These are phyloP conservation scores for Cotoneaster glaucophyllus DNA, from an alignment of 306 rosid species.

Conservation along the genomic window DNA sequence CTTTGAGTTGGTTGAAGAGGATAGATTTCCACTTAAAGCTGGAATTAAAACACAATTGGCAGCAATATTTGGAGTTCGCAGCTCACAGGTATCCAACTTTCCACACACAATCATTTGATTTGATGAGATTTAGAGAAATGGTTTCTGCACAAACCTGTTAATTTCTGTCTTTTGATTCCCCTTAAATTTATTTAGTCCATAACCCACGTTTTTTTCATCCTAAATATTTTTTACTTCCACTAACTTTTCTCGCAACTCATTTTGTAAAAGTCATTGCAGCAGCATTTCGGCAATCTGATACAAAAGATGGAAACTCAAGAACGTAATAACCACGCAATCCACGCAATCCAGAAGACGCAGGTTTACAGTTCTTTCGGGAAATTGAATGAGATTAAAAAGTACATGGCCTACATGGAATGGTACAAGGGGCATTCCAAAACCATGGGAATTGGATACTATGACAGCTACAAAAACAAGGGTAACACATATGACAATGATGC, in stretches of 20 bases:
- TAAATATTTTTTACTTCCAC: neutral
- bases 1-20: neutral
- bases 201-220: too few relatives aligned
- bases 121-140: neutral
- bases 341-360: neutral
- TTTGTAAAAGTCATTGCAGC: constrained; percentile 8
- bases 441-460: constrained; percentile 40
- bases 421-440: constrained; percentile 38
- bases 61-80: constrained; percentile 26
- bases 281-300: constrained; percentile 1
- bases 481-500: neutral
- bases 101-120: neutral
- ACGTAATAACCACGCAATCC: too few relatives aligned
- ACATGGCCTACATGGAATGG: constrained; percentile 59
- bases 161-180: neutral
- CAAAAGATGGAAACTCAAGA: constrained; percentile 5
- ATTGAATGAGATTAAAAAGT: constrained; percentile 27
- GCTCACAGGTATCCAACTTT: constrained; percentile 27
- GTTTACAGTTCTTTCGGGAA: constrained; percentile 15
- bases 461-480: constrained; percentile 25
- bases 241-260: neutral
- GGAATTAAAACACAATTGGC: constrained; percentile 32
- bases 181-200: too few relatives aligned
- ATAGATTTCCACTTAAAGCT: too few relatives aligned
- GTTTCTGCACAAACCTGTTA: neutral